Evolutionary conservation across 2,329 filamentous ascomycete genomes (phyloP), one percentile per base, ranked within the genome.

Genomic region (Sarocladium brachiariae): DNA sequence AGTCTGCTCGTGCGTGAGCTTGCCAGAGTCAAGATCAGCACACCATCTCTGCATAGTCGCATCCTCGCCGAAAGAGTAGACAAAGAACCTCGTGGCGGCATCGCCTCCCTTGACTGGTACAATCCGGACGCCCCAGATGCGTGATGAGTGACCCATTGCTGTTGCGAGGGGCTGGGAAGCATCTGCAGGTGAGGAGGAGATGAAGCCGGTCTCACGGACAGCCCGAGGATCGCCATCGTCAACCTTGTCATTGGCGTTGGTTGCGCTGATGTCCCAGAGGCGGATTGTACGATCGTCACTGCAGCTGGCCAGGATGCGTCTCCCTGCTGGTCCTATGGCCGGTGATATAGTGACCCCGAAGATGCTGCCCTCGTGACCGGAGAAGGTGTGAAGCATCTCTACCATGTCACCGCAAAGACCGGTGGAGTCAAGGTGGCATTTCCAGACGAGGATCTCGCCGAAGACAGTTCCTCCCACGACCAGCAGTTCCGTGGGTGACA

Each of bases 241-340:
- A 4, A 1, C 14, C 16, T 31, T 51, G 8, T n/a, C 30, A 4
- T 6, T 4, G 10, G 46, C 46, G 2, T 51, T 53, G 7, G 73
- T 70, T 51, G 81, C 75, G 0, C 84, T 83, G 7, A 96, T 80
- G 61, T 96, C 82, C 92, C 93, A 97, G 1, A 97, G 69, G 13
- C 88, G 78, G 19, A 99, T 81, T 0, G 90, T 96, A 48, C 93
- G 79, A 66, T 99, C 93, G 62, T 99, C 93, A 61, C 92, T 97
- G 64, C 93, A 99, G 59, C 88, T 96, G 13, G 86, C 87, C 30
- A 99, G 73, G n/a, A 96, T 65, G 49, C 87, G 75, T 23, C 72
- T 70, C n/a, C 50, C 45, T 13, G 14, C 31, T 13, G 48, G 31
- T 23, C 35, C 45, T 18, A 84, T 65, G 56, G 70, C 62, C 1